Evolutionary conservation across 371 early-diverging fungal species (phyloP).

Genomic region (Chytridiales sp.): DNA sequence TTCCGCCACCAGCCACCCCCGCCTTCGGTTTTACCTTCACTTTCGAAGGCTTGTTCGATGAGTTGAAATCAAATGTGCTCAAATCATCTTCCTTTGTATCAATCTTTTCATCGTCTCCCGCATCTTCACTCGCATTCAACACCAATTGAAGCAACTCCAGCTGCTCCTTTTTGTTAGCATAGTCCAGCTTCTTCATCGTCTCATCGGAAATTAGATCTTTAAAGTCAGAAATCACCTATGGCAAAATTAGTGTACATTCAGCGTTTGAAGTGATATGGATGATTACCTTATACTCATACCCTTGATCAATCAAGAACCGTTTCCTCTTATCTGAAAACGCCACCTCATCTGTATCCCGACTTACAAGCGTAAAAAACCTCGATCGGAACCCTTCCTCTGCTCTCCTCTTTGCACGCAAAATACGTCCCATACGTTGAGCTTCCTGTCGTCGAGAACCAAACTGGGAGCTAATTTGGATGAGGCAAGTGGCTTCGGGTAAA

Average conservation of each 20-base stretch:
- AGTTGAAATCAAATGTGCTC: not conserved
- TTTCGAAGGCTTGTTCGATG: not conserved
- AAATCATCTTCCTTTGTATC: conserved; percentile 7
- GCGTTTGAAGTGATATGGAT: not conserved
- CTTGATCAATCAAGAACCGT: conserved; percentile 99
- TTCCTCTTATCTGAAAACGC: conserved; percentile 97
- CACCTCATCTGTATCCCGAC: conserved; percentile 99
- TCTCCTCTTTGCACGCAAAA: conserved; percentile 96
- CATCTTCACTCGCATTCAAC: conserved; percentile 31
- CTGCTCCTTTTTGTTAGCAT: conserved; percentile 76
- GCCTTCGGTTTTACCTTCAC: conserved; percentile 15
- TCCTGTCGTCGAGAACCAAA: conserved; percentile 99
- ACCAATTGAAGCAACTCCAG: conserved; percentile 82
- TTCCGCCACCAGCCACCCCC: conserved; percentile 6
- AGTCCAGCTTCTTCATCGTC: conserved; percentile 66
- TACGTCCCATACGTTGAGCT: conserved; percentile 98
- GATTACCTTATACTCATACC: conserved; percentile 95
- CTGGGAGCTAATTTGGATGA: conserved; percentile 98
- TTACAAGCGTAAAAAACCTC: conserved; percentile 98
- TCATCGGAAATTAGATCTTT: conserved; percentile 41
- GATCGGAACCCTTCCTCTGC: conserved; percentile 96
- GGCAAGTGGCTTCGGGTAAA: conserved; percentile 98
- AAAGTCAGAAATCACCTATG: conserved; percentile 32
- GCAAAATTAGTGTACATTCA: not conserved
- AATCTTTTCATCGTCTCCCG: conserved; percentile 14